These are phyloP conservation scores for Plenodomus tracheiphilus DNA, from an alignment of 2,329 filamentous ascomycete genomes.

Conservation along the genomic window DNA sequence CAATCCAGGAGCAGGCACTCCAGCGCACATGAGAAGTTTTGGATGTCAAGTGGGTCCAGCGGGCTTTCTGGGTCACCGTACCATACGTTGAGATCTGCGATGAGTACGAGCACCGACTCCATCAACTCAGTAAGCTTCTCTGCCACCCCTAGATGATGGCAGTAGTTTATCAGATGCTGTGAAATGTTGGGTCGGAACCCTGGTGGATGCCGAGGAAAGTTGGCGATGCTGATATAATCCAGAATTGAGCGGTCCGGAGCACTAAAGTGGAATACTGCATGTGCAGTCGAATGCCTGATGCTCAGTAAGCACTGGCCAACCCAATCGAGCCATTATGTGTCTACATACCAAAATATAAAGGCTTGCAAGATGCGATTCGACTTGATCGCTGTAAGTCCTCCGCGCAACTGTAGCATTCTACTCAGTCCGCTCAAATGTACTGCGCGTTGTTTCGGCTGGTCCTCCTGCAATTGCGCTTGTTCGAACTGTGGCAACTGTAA, in stretches of 20 bases:
- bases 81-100: constrained; percentile 42
- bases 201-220: constrained; percentile 32
- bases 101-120: constrained; percentile 34
- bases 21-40: constrained; percentile 42
- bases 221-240: constrained; percentile 32
- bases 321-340: constrained; percentile 16
- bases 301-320: constrained; percentile 44
- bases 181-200: constrained; percentile 35
- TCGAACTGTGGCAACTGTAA: constrained; percentile 28
- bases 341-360: constrained; percentile 47
- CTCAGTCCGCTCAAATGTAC: constrained; percentile 40
- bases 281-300: constrained; percentile 45
- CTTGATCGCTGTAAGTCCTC: constrained; percentile 37
- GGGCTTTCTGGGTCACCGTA: constrained; percentile 34
- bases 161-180: constrained; percentile 35
- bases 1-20: constrained; percentile 39
- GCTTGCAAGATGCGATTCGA: constrained; percentile 45
- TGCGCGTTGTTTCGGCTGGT: constrained; percentile 35
- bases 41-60: constrained; percentile 41
- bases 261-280: constrained; percentile 42
- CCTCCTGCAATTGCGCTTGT: constrained; percentile 22
- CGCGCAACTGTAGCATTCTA: constrained; percentile 41
- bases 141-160: constrained; percentile 32
- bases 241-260: constrained; percentile 36
- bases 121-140: constrained; percentile 33